A percentile compares a stretch with the other conserved stretches of the same genome.
Evolutionary conservation across 768 basidiomycete genomes (phyloP).

Genomic region (Termitomyces sp.): DNA sequence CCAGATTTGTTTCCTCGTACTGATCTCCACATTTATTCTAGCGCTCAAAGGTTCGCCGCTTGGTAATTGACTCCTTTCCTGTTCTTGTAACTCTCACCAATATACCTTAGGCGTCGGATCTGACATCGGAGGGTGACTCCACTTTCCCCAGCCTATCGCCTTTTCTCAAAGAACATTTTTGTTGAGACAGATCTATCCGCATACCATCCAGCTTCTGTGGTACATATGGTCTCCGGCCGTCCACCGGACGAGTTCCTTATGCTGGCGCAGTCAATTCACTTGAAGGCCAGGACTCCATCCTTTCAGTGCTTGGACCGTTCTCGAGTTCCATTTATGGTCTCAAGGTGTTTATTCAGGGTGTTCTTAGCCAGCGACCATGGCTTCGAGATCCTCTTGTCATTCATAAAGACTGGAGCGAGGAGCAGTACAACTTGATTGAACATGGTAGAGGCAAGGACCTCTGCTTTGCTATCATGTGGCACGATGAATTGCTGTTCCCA

Average conservation of each 20-base stretch:
- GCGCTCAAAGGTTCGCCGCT: conserved; percentile 39
- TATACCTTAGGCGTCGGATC: conserved; percentile 47
- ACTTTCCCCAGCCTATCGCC: not conserved
- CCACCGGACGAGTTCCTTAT: conserved; percentile 66
- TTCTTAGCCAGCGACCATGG: conserved; percentile 61
- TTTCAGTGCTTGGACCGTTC: conserved; percentile 73
- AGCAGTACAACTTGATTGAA: conserved; percentile 52
- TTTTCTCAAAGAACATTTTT: not conserved
- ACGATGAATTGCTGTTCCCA: conserved; percentile 54
- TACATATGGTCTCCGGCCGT: conserved; percentile 66
- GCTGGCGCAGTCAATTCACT: conserved; percentile 54
- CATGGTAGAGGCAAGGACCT: conserved; percentile 45
- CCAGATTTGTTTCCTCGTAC: not conserved
- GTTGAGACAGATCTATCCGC: conserved; percentile 56
- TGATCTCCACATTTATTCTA: conserved; percentile 8
- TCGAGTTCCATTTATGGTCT: conserved; percentile 52
- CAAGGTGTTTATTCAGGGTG: conserved; percentile 57
- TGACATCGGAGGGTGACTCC: conserved; percentile 66
- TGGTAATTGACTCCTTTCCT: conserved; percentile 19
- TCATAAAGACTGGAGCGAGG: conserved; percentile 55
- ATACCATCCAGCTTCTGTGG: conserved; percentile 66
- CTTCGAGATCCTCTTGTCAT: conserved; percentile 51
- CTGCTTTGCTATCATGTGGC: conserved; percentile 61
- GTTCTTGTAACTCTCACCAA: not conserved
- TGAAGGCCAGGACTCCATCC: conserved; percentile 66